phyloP scores from a whole-genome alignment of 148 eudicot genomes.

The Linanthus parryae region DNA sequence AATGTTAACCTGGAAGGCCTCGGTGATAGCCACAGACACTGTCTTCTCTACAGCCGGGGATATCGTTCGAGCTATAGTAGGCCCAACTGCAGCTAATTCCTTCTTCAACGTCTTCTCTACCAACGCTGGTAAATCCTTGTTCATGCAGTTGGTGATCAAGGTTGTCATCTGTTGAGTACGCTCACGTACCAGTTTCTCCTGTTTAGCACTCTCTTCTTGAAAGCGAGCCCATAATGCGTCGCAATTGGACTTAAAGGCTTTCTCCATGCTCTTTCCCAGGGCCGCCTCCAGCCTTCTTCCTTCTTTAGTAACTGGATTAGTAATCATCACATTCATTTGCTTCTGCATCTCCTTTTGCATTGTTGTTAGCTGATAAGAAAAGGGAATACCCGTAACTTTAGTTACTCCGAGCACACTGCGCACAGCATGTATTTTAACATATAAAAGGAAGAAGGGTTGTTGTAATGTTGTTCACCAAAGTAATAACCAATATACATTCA shows the following conservation, averaged over 20 bases:
- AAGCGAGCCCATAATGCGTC: constrained; percentile 90
- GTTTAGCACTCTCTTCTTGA: constrained; percentile 68
- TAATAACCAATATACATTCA: too few species aligned
- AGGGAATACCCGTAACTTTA: too few species aligned
- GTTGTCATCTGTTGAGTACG: constrained; percentile 58
- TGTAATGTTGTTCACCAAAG: too few species aligned
- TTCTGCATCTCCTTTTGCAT: constrained; percentile 74
- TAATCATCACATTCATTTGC: constrained; percentile 44
- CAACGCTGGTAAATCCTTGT: constrained; percentile 55
- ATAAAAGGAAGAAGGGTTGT: too few species aligned
- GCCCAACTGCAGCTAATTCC: constrained; percentile 59
- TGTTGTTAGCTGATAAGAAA: constrained; percentile 56
- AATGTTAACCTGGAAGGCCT: constrained; percentile 74
- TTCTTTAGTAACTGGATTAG: constrained; percentile 69
- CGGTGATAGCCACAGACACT: constrained; percentile 54
- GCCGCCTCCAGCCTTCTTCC: constrained; percentile 73
- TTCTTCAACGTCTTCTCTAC: constrained; percentile 77
- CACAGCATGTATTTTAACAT: too few species aligned
- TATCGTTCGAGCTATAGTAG: constrained; percentile 68
- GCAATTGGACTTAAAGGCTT: constrained; percentile 60
- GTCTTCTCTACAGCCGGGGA: constrained; percentile 70
- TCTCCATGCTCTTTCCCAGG: constrained; percentile 67
- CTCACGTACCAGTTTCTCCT: constrained; percentile 64
- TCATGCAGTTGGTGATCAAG: constrained; percentile 41
- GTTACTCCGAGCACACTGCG: too few species aligned